phyloP scores from a whole-genome alignment of 306 rosid genomes.

The Medicago arabica region DNA sequence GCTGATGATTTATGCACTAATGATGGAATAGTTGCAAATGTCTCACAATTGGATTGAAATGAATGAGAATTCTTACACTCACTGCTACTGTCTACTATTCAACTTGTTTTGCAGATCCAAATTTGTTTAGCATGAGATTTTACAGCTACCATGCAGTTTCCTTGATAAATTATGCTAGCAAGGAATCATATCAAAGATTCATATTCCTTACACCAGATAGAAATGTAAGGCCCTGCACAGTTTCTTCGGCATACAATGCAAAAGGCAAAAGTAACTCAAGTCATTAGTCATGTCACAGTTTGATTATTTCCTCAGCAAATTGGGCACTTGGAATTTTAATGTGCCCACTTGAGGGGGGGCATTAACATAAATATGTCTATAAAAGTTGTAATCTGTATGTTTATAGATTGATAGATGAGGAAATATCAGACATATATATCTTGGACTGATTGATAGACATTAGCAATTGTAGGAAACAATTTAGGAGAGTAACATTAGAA shows the following conservation, averaged over 20 bases:
- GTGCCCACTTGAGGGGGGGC: background rate
- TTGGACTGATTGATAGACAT: background rate
- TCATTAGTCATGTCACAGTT: background rate
- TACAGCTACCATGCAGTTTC: slow-evolving; percentile 8
- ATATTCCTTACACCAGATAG: background rate
- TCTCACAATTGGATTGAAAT: slow-evolving; percentile 1
- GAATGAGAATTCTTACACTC: slow-evolving; percentile 30
- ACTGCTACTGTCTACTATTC: background rate
- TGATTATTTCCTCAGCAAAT: background rate
- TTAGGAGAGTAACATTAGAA: slow-evolving; percentile 5
- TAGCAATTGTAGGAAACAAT: background rate
- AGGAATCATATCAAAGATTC: slow-evolving; percentile 8
- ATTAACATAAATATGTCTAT: background rate
- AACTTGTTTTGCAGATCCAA: slow-evolving; percentile 29
- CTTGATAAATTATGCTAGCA: slow-evolving; percentile 1
- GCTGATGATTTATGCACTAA: slow-evolving; percentile 34
- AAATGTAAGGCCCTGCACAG: background rate
- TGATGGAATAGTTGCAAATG: background rate
- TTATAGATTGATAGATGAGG: background rate
- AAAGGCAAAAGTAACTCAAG: slow-evolving; percentile 17
- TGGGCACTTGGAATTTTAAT: slow-evolving; percentile 1
- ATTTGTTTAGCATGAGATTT: background rate
- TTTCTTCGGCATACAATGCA: background rate
- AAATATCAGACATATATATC: background rate
- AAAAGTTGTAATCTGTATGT: background rate